Evolutionary conservation across 352 stramenopile genomes (phyloP), one percentile per base, ranked within the genome.

Genomic region (Thraustochytrium sp.): DNA sequence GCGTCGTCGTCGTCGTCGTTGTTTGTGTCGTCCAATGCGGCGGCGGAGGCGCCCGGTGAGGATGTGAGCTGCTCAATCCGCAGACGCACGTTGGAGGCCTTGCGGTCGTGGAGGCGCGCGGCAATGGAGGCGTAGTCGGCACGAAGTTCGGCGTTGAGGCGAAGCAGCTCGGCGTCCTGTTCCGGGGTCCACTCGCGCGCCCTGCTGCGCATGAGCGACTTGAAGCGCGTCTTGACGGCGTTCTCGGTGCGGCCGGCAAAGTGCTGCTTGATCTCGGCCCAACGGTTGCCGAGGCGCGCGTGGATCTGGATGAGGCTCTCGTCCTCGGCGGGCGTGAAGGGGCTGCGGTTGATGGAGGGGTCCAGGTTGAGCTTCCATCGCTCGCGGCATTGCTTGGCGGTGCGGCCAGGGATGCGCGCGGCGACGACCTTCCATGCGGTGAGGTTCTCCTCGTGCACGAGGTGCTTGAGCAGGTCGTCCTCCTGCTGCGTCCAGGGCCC

Each of bases 401-500:
- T 82, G 23, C 74, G 5, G 23, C 75, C 75, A 21, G 59, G 42
- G 34, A 84, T 73, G 18, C 26, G 18, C 11, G 40, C 31, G 9
- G 55, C 54, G 23, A 84, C 34, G 21, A 1, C n/a, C n/a, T 48
- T 56, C 56, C 56, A 84, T 18, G 16, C 49, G 21, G 40, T 82
- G 29, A 49, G 11, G 16, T 84, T 80, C 21, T 83, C 61, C 5
- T 42, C 23, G 37, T 5, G 8, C 11, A 72, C 59, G 21, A 76
- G 55, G 11, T 84, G 34, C 8, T 23, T 83, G 29, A 84, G 75
- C 54, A 94, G 92, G 48, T 94, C 89, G 86, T 95, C 92, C 75
- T 96, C 92, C 85, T 94, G 89, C 59, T 91, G 92, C 40, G 89
- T 92, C 92, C 92, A 96, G 85, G 94, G 91, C 53, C 92, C 92